Evolutionary conservation across 148 eudicot genomes (phyloP).

Genomic region (Euryodendron excelsum): DNA sequence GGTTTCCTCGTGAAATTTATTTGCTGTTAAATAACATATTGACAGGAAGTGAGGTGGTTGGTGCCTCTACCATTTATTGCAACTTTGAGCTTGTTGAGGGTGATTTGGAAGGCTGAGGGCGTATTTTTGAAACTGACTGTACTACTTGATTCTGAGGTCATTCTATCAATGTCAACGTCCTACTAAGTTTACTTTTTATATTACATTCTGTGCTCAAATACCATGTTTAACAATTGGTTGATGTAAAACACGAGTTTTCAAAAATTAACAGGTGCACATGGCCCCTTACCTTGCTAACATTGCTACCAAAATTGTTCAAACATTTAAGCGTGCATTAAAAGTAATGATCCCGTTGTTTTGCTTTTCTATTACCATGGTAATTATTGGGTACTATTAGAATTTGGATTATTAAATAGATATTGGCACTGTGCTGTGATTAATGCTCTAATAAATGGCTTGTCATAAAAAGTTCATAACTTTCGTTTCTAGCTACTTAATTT

Average conservation of each 20-base stretch:
- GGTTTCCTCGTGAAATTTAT: constrained; percentile 9
- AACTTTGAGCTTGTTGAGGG: too few relatives aligned
- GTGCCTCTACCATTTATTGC: background rate
- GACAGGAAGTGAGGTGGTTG: background rate
- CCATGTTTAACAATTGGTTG: background rate
- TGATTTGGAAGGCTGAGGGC: background rate
- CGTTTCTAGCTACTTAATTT: background rate
- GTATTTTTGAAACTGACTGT: background rate
- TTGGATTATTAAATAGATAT: background rate
- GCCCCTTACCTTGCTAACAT: background rate
- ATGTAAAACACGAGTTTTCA: background rate
- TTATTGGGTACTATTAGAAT: background rate
- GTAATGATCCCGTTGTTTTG: background rate
- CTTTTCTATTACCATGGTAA: background rate
- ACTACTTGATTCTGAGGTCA: too few relatives aligned
- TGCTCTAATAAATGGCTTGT: constrained; percentile 1
- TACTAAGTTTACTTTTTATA: background rate
- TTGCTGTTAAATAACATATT: background rate
- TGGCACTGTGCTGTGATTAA: background rate
- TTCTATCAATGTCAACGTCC: background rate
- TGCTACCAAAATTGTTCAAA: background rate
- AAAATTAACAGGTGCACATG: background rate
- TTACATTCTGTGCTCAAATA: background rate
- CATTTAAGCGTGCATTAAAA: background rate
- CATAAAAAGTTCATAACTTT: background rate